Base-by-base conservation (phyloP, 192 early-diverging fungal species). In the Gamsiella multidivaricata region DNA sequence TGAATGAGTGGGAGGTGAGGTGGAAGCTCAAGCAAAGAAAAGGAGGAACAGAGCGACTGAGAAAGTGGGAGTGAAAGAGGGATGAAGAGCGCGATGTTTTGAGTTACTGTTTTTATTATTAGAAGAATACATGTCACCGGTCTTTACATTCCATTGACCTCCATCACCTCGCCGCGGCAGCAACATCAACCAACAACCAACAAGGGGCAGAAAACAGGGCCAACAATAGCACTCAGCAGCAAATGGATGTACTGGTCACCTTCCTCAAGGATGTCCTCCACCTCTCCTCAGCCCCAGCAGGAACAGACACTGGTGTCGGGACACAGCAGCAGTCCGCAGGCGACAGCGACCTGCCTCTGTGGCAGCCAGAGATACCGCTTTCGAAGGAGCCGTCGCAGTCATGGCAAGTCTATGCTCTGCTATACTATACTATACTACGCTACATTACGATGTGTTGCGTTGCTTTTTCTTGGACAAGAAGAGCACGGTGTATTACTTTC, bases 341-440 rank as follows among this genome's bases (percentile, higher is more conserved):
- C 8, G 36, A 20, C 20, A 5, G 23, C 15, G 53, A 65, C 42
- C 34, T 7, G 7, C 36, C 52, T 25, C 11, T 67, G 18, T 78
- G 74, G 74, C 65, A 59, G 32, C 74, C 74, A 68, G 74, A 78
- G 41, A 78, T 78, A 7, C 74, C 74, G 3, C 33, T 69, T 26
- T 78, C 66, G 52, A 78, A 64, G 25, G 66, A 69, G 31, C 65
- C 74, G 20, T 78, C 66, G 25, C 46, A 78, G 43, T 78, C 74
- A 25, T 69, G 74, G 74, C 60, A 78, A 58, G 59, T 68, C 9
- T n/a, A 32, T 7, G 17, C 14, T n/a, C 46, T 2, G 3, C 29
- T n/a, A 20, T 32, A 20, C 22, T 52, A 25, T 25, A 26, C 26
- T 54, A 54, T 5, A 4, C 53, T 26, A 20, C 49, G 3, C 23